These are phyloP conservation scores for Austroboletus rostrupii DNA, from an alignment of 1,284 basidiomycete species.

Conservation along the genomic window DNA sequence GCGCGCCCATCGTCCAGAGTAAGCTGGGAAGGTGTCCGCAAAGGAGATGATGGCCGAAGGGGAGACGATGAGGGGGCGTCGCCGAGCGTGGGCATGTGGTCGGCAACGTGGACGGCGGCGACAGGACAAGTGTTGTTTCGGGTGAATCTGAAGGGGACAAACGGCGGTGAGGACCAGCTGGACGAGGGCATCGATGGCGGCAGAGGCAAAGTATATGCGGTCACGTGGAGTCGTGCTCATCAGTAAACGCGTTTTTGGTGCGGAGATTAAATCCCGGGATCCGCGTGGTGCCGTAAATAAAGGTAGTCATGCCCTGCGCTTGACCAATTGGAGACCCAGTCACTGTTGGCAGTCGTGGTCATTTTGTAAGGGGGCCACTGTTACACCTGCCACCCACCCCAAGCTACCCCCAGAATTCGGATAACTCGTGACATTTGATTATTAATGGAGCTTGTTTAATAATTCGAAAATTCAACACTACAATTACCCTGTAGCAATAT, in stretches of 20 bases:
- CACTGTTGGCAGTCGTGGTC: too few relatives aligned
- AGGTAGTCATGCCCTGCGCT: not conserved
- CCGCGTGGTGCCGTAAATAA: constrained; percentile 20
- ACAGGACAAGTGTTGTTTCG: constrained; percentile 22
- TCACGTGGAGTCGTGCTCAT: constrained; percentile 25
- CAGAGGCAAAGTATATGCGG: constrained; percentile 24
- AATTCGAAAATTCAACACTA: too few relatives aligned
- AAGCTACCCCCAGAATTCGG: not conserved
- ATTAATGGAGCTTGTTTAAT: not conserved
- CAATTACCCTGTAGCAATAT: too few relatives aligned
- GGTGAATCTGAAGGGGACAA: constrained; percentile 15
- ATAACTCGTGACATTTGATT: not conserved
- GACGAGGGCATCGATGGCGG: constrained; percentile 27
- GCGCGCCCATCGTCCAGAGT: constrained; percentile 3
- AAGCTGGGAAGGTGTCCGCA: constrained; percentile 13
- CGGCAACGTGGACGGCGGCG: constrained; percentile 4
- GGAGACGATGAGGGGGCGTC: constrained; percentile 15
- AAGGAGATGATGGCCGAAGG: constrained; percentile 15
- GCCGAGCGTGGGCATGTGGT: not conserved
- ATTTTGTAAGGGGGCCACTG: too few relatives aligned
- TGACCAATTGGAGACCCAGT: not conserved
- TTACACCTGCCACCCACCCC: not conserved
- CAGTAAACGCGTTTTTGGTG: constrained; percentile 35
- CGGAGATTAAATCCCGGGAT: constrained; percentile 27
- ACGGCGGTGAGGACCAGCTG: constrained; percentile 6